These are phyloP conservation scores for Saccharum hybrid DNA, from an alignment of 202 grass and related monocot genomes.

Conservation along the genomic window DNA sequence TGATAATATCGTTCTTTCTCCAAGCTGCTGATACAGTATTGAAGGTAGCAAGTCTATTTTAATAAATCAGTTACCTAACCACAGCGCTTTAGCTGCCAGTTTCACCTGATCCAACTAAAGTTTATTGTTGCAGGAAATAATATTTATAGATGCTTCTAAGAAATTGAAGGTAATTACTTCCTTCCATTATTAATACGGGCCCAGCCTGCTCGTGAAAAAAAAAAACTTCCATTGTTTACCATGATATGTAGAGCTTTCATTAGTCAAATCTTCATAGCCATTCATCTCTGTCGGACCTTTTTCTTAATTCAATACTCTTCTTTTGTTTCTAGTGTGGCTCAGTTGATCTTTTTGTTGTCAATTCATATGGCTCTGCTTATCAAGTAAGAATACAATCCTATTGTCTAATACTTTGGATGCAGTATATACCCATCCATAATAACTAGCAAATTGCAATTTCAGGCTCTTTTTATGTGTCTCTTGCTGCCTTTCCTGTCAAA, in stretches of 20 bases:
- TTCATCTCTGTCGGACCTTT: not conserved
- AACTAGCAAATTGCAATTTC: slow-evolving; percentile 45
- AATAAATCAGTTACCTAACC: slow-evolving; percentile 35
- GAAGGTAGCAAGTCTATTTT: slow-evolving; percentile 67
- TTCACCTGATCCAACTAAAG: slow-evolving; percentile 51
- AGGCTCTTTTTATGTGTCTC: slow-evolving; percentile 93
- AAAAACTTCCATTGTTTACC: not conserved
- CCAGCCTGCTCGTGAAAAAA: too few relatives aligned
- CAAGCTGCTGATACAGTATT: slow-evolving; percentile 94
- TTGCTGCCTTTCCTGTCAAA: slow-evolving; percentile 92
- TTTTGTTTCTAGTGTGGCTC: slow-evolving; percentile 77
- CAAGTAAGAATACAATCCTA: slow-evolving; percentile 59
- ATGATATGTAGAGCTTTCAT: slow-evolving; percentile 17
- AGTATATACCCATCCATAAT: slow-evolving; percentile 28
- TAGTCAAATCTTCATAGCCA: not conserved
- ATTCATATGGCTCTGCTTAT: slow-evolving; percentile 93
- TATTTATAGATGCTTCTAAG: slow-evolving; percentile 92
- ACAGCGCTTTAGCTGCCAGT: slow-evolving; percentile 10
- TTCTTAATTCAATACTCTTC: slow-evolving; percentile 35
- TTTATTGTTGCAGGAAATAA: slow-evolving; percentile 79
- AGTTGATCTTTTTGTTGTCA: slow-evolving; percentile 97
- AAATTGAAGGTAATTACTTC: slow-evolving; percentile 79
- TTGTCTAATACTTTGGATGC: slow-evolving; percentile 29
- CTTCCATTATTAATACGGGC: not conserved
- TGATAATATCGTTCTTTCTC: slow-evolving; percentile 93